A percentile compares a stretch with the other conserved stretches of the same genome.
These are phyloP conservation scores for Starmerella asiatica DNA, from an alignment of 805 yeast species.

Conservation along the genomic window DNA sequence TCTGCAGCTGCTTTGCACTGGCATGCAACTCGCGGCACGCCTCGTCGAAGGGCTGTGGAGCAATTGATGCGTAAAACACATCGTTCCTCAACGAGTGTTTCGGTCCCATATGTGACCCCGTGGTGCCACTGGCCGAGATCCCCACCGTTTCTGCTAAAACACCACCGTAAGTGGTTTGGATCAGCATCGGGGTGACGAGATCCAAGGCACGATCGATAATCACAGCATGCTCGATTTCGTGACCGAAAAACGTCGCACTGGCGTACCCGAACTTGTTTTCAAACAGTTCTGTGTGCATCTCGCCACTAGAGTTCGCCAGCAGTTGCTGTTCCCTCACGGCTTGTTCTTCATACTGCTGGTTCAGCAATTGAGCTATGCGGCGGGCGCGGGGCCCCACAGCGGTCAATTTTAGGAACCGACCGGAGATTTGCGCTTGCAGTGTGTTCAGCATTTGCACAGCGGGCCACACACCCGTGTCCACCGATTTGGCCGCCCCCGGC, in stretches of 20 bases:
- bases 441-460: constrained; percentile 40
- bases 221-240: constrained; percentile 43
- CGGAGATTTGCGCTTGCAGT: constrained; percentile 28
- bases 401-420: constrained; percentile 39
- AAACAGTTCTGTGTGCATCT: constrained; percentile 6
- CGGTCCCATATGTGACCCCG: constrained; percentile 7
- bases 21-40: constrained; percentile 62
- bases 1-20: constrained; percentile 57
- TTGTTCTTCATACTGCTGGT: constrained; percentile 13
- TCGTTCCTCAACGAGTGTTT: constrained; percentile 14
- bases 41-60: constrained; percentile 60
- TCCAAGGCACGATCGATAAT: constrained; percentile 72
- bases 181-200: constrained; percentile 51
- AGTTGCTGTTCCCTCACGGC: constrained; percentile 4
- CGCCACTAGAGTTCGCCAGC: not conserved
- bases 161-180: constrained; percentile 73
- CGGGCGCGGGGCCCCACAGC: constrained; percentile 48
- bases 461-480: constrained; percentile 12
- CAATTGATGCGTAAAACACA: constrained; percentile 29
- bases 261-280: constrained; percentile 23
- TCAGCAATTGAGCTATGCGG: constrained; percentile 29
- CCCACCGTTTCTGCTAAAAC: constrained; percentile 60
- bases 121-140: constrained; percentile 28
- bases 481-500: constrained; percentile 1
- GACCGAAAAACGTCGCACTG: constrained; percentile 23